Evolutionary conservation across 108 stramenopile species (phyloP).

Genomic region (Schizochytrium sp.): DNA sequence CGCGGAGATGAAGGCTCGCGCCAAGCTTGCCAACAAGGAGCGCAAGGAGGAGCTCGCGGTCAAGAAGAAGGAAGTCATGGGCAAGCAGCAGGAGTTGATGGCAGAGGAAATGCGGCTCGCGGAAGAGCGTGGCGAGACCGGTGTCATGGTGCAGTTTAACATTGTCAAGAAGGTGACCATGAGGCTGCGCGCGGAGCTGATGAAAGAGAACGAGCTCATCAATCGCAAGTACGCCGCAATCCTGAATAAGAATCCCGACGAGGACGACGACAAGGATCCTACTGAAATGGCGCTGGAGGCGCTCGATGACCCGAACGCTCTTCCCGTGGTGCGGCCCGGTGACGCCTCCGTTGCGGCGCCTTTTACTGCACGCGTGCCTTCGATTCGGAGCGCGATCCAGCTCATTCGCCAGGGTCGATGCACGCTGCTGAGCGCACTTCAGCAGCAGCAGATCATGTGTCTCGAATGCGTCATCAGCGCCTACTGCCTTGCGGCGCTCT

Average conservation of each 20-base stretch:
- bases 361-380: slow-evolving; percentile 78
- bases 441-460: slow-evolving; percentile 93
- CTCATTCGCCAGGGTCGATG: slow-evolving; percentile 85
- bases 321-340: slow-evolving; percentile 59
- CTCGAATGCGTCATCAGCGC: slow-evolving; percentile 91
- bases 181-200: slow-evolving; percentile 11
- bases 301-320: slow-evolving; percentile 40
- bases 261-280: neutral
- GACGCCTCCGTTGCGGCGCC: slow-evolving; percentile 98
- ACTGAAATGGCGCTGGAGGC: slow-evolving; percentile 8
- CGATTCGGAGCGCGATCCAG: slow-evolving; percentile 66
- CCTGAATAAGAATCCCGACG: neutral
- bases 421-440: slow-evolving; percentile 80
- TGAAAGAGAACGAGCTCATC: slow-evolving; percentile 15
- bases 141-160: slow-evolving; percentile 44
- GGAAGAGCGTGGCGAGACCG: slow-evolving; percentile 47
- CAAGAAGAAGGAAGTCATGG: slow-evolving; percentile 52
- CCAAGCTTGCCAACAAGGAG: slow-evolving; percentile 53
- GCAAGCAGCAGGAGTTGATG: neutral
- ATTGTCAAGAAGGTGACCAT: slow-evolving; percentile 49
- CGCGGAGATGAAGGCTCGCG: slow-evolving; percentile 47
- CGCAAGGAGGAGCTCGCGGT: slow-evolving; percentile 33
- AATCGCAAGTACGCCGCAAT: slow-evolving; percentile 1
- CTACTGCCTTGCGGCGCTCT: slow-evolving; percentile 85
- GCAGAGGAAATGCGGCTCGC: slow-evolving; percentile 42